phyloP scores from a whole-genome alignment of 768 basidiomycete species.

The Rhizopogon vinicolor region DNA sequence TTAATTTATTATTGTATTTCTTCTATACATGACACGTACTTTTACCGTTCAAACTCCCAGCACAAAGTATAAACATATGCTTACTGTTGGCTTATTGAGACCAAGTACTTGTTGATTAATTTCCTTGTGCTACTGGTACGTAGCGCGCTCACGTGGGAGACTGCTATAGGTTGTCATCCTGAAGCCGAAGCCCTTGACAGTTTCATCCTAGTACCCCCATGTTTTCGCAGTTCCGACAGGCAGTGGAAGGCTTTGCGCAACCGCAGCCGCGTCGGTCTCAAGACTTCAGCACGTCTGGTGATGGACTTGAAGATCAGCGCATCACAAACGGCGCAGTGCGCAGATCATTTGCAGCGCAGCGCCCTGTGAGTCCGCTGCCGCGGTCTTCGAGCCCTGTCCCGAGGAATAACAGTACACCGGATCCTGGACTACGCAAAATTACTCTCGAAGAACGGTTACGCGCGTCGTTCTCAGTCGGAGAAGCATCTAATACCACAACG shows the following conservation, averaged over 20 bases:
- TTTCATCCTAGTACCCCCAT: slow-evolving; percentile 30
- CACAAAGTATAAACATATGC: not conserved
- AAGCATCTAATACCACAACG: slow-evolving; percentile 42
- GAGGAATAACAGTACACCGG: slow-evolving; percentile 7
- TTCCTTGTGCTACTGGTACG: not conserved
- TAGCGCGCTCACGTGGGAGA: slow-evolving; percentile 1
- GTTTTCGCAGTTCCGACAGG: slow-evolving; percentile 73
- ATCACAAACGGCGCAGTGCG: slow-evolving; percentile 41
- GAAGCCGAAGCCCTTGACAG: not conserved
- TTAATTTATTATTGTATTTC: not conserved
- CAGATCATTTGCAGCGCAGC: slow-evolving; percentile 56
- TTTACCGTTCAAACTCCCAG: not conserved
- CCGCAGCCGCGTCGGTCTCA: slow-evolving; percentile 36
- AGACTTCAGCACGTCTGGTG: slow-evolving; percentile 21
- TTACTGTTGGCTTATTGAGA: not conserved
- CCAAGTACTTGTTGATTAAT: not conserved
- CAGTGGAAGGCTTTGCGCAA: slow-evolving; percentile 66
- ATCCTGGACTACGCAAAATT: slow-evolving; percentile 38
- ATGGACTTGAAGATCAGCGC: slow-evolving; percentile 8
- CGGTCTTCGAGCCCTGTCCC: slow-evolving; percentile 22
- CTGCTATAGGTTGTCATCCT: not conserved
- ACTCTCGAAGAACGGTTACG: slow-evolving; percentile 77
- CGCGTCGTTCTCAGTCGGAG: slow-evolving; percentile 55
- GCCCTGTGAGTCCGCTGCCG: slow-evolving; percentile 22
- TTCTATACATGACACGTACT: not conserved